phyloP scores from a whole-genome alignment of 352 stramenopile species.

The Phytopythium mirpurense region DNA sequence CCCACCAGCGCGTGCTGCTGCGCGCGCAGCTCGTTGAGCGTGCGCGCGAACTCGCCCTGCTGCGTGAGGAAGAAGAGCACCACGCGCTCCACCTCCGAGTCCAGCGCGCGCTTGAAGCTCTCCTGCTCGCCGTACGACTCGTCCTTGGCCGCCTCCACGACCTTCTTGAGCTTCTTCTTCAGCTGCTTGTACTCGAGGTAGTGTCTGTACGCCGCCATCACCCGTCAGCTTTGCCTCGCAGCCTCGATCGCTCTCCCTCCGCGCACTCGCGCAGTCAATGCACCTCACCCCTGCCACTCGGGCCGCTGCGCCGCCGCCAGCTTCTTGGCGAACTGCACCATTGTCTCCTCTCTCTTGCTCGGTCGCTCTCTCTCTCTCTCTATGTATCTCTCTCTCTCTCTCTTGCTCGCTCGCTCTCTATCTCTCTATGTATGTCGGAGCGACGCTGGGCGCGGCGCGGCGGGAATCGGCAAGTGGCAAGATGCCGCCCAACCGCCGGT shows the following conservation, averaged over 20 bases:
- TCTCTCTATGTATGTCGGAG: not conserved
- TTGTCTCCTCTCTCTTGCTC: constrained; percentile 8
- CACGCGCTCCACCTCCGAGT: constrained; percentile 78
- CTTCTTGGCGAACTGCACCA: constrained; percentile 87
- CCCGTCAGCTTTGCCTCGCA: not conserved
- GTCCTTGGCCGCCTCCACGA: constrained; percentile 41
- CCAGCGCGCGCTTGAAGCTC: constrained; percentile 66
- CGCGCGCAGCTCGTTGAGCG: constrained; percentile 41
- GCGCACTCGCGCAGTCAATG: no score
- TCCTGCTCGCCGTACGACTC: constrained; percentile 47
- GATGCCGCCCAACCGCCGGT: not conserved
- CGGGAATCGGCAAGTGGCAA: not conserved
- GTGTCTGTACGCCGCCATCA: constrained; percentile 30
- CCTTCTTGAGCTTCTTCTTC: constrained; percentile 82
- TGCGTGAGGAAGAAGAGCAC: constrained; percentile 85
- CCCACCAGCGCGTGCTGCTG: constrained; percentile 36
- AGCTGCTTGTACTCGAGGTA: constrained; percentile 90
- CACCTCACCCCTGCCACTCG: constrained; percentile 69
- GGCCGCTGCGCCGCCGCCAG: constrained; percentile 58
- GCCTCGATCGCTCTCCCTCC: no score
- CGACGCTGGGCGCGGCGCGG: not conserved
- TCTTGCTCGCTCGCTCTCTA: not conserved
- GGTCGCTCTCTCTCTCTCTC: not conserved
- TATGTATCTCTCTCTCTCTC: no score
- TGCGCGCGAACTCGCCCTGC: constrained; percentile 78